A percentile compares a stretch with the other conserved stretches of the same genome.
phyloP scores from a whole-genome alignment of 2,329 filamentous ascomycete species.

The Neurospora sp. region DNA sequence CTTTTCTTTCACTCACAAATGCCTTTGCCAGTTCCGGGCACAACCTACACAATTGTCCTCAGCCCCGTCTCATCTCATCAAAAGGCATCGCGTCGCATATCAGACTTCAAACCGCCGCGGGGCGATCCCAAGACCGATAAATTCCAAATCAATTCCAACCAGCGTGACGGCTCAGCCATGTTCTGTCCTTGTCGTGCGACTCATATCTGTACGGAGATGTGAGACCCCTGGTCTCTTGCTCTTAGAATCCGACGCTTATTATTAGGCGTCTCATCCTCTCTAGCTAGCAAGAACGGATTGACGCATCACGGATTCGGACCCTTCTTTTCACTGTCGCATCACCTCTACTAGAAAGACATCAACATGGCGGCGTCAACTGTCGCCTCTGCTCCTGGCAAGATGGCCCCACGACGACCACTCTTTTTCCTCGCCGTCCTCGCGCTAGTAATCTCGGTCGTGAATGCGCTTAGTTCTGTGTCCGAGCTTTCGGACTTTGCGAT shows the following conservation, averaged over 20 bases:
- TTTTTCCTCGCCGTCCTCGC: constrained; percentile 24
- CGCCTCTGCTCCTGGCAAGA: constrained; percentile 20
- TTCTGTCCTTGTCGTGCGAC: not conserved
- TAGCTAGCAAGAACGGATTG: not conserved
- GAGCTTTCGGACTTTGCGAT: not conserved
- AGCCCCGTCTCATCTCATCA: not conserved
- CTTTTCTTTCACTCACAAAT: not conserved
- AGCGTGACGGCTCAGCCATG: not conserved
- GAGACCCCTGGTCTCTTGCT: not conserved
- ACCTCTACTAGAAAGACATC: not conserved
- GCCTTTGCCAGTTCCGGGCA: not conserved
- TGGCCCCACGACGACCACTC: constrained; percentile 24
- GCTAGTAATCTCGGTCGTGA: constrained; percentile 21
- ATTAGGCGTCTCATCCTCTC: not conserved
- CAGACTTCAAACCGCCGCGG: not conserved
- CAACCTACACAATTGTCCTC: not conserved
- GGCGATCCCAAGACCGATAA: not conserved
- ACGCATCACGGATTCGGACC: not conserved
- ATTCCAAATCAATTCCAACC: not conserved
- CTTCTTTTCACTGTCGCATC: not conserved
- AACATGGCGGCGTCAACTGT: constrained; percentile 27
- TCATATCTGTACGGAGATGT: not conserved
- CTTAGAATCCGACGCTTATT: not conserved
- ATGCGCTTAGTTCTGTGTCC: constrained; percentile 4
- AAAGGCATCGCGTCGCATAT: not conserved